A percentile compares a stretch with the other conserved stretches of the same genome.
Evolutionary conservation across 2,329 filamentous ascomycete species (phyloP).

Genomic region (Cryphonectria japonica): DNA sequence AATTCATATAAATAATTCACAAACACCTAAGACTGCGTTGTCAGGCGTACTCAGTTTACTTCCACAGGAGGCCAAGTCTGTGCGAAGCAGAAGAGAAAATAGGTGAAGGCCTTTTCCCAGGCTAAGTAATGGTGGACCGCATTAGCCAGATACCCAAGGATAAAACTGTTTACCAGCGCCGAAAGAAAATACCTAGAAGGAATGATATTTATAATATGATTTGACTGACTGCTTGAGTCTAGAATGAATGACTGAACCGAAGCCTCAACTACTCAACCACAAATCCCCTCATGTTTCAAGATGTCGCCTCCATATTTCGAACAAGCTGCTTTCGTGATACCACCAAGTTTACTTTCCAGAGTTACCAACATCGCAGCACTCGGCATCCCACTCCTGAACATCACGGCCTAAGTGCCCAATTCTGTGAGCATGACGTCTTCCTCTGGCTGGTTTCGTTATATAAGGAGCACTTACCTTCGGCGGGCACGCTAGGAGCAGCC

Average conservation of each 20-base stretch:
- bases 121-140: not conserved
- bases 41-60: not conserved
- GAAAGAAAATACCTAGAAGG: not conserved
- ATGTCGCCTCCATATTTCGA: not conserved
- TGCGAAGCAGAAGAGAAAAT: not conserved
- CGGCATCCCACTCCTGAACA: conserved; percentile 4
- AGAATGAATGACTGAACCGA: not conserved
- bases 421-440: not conserved
- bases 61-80: not conserved
- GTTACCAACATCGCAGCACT: conserved; percentile 11
- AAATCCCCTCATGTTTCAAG: not conserved
- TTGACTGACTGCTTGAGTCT: not conserved
- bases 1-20: too few species aligned
- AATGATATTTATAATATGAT: not conserved
- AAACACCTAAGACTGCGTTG: too few species aligned
- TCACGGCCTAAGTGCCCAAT: not conserved
- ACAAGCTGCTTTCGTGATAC: not conserved
- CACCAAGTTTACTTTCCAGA: not conserved
- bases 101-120: not conserved
- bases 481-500: not conserved
- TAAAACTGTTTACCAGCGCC: not conserved
- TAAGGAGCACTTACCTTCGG: not conserved
- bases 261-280: not conserved
- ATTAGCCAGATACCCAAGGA: not conserved
- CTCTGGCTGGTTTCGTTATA: not conserved